Evolutionary conservation across 192 early-diverging fungal genomes (phyloP).

Genomic region (Gaertneriomyces semiglobifer): DNA sequence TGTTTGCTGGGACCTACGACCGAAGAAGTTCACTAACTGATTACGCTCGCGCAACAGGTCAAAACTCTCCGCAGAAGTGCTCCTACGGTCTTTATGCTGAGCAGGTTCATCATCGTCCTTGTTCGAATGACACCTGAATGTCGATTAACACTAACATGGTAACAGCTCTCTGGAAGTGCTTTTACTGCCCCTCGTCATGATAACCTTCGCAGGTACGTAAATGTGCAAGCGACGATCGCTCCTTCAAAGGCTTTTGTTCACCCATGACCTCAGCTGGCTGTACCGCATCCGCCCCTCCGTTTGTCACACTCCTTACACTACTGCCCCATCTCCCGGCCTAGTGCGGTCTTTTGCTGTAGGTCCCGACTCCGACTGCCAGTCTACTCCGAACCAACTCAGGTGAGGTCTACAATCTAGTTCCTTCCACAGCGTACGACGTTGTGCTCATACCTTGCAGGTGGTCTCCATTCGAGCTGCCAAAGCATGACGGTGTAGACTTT

Average conservation of each 20-base stretch:
- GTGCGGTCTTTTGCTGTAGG: conserved; percentile 57
- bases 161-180: conserved; percentile 75
- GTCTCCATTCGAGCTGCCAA: conserved; percentile 79
- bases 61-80: conserved; percentile 88
- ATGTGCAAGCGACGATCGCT: not conserved
- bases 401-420: not conserved
- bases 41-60: conserved; percentile 48
- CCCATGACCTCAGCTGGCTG: conserved; percentile 66
- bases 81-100: conserved; percentile 91
- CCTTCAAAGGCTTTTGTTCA: not conserved
- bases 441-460: conserved; percentile 40
- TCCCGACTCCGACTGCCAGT: conserved; percentile 44
- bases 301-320: conserved; percentile 69
- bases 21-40: not conserved
- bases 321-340: conserved; percentile 40
- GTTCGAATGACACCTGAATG: no score
- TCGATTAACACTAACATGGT: no score
- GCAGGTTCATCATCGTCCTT: conserved; percentile 46
- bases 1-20: not conserved
- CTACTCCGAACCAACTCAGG: conserved; percentile 84
- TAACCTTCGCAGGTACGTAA: conserved; percentile 70
- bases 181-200: conserved; percentile 78
- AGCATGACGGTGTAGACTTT: conserved; percentile 61
- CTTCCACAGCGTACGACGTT: no score
- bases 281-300: conserved; percentile 94